Percentiles rank a stretch among this genome's conserved stretches.
phyloP scores from a whole-genome alignment of 495 filamentous ascomycete genomes.

The Entonaema liquescens region DNA sequence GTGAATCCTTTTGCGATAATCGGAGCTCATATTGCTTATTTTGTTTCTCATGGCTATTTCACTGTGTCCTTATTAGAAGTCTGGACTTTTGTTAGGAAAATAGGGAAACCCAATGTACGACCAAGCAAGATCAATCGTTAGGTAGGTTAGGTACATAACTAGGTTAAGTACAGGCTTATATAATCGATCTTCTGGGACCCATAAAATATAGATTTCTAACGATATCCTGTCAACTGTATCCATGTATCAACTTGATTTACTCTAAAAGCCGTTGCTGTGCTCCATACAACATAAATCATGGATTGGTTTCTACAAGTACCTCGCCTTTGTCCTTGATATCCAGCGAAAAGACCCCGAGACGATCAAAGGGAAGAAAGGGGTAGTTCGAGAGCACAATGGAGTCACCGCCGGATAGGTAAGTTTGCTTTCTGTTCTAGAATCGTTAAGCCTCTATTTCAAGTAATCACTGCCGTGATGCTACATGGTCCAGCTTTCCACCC shows the following conservation, averaged over 20 bases:
- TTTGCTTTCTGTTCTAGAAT: slow-evolving; percentile 15
- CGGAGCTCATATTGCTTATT: background rate
- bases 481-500: background rate
- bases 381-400: slow-evolving; percentile 38
- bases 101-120: background rate
- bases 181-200: no score
- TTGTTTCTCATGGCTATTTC: background rate
- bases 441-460: background rate
- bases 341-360: slow-evolving; percentile 8
- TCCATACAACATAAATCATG: slow-evolving; percentile 21
- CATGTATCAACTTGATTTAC: background rate
- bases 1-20: background rate
- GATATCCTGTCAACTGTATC: background rate
- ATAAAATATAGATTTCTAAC: no score
- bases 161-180: no score
- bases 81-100: background rate
- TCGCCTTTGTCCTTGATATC: slow-evolving; percentile 38
- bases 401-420: slow-evolving; percentile 44
- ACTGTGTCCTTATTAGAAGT: background rate
- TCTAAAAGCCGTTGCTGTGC: background rate
- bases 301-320: background rate
- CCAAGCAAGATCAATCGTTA: no score
- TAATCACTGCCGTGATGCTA: background rate
- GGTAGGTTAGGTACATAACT: no score
- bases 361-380: slow-evolving; percentile 11